A percentile compares a stretch with the other conserved stretches of the same genome.
phyloP scores from a whole-genome alignment of 371 early-diverging fungal species.

The Mortierella sp. region DNA sequence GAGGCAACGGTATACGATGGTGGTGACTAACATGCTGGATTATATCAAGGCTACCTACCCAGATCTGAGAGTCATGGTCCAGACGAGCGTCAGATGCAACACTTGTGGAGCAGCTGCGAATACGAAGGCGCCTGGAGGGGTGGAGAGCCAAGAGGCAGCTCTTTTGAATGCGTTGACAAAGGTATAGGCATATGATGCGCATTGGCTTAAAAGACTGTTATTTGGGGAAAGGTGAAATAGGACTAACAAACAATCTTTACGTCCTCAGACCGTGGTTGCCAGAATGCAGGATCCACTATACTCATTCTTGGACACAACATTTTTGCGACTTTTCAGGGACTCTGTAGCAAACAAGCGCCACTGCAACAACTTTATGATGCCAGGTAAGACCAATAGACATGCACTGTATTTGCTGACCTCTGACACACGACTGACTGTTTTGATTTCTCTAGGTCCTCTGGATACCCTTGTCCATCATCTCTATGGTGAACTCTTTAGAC shows the following conservation, averaged over 20 bases:
- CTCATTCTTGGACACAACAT: slow-evolving; percentile 45
- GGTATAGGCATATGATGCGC: slow-evolving; percentile 12
- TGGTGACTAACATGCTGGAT: slow-evolving; percentile 35
- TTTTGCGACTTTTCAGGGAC: slow-evolving; percentile 37
- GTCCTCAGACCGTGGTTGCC: slow-evolving; percentile 35
- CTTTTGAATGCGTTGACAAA: slow-evolving; percentile 43
- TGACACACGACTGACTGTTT: background rate
- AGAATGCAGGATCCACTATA: slow-evolving; percentile 44
- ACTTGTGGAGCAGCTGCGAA: background rate
- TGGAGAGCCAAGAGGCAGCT: slow-evolving; percentile 37
- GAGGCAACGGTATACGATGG: slow-evolving; percentile 36
- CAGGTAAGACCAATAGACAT: slow-evolving; percentile 19
- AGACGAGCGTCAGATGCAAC: slow-evolving; percentile 34
- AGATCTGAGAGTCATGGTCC: slow-evolving; percentile 35
- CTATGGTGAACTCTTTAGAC: slow-evolving; percentile 42
- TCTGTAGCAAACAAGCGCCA: slow-evolving; percentile 15
- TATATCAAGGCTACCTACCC: slow-evolving; percentile 33
- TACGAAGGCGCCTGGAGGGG: slow-evolving; percentile 3
- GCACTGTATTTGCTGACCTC: no score
- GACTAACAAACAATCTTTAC: background rate
- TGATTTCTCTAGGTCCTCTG: slow-evolving; percentile 31
- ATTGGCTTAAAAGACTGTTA: no score
- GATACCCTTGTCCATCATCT: slow-evolving; percentile 48
- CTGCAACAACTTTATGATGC: slow-evolving; percentile 49
- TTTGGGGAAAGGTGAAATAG: background rate